phyloP scores from a whole-genome alignment of 331 rosid species.

The Quercus lobata region DNA sequence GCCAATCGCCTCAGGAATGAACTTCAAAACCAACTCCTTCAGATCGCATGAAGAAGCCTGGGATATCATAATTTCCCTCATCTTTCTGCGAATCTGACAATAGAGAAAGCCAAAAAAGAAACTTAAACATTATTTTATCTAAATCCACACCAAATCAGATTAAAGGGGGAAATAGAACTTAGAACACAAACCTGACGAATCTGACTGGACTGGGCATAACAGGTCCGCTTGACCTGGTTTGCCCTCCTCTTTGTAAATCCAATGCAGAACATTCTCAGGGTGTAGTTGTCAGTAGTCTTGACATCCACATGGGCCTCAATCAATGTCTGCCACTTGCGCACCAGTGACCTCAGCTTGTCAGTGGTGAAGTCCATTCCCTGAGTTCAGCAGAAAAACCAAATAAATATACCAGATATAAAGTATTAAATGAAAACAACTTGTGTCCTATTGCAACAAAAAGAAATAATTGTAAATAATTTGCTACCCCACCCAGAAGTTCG shows the following conservation, averaged over 20 bases:
- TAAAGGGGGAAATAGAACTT: background rate
- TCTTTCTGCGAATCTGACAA: conserved; percentile 81
- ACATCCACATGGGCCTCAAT: conserved; percentile 95
- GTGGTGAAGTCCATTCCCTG: conserved; percentile 90
- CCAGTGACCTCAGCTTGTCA: conserved; percentile 86
- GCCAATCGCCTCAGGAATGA: conserved; percentile 85
- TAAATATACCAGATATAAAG: background rate
- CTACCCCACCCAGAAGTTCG: conserved; percentile 31
- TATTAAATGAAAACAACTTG: background rate
- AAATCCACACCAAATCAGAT: background rate
- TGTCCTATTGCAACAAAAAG: too few species aligned
- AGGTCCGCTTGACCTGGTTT: conserved; percentile 87
- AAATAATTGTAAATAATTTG: background rate
- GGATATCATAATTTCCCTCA: conserved; percentile 78
- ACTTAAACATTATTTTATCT: background rate
- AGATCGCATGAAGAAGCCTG: conserved; percentile 85
- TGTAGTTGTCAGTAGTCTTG: conserved; percentile 78
- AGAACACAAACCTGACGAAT: conserved; percentile 54
- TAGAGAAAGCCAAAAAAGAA: background rate
- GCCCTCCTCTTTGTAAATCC: conserved; percentile 80
- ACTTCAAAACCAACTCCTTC: conserved; percentile 88
- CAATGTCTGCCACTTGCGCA: conserved; percentile 81
- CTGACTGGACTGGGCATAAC: conserved; percentile 92
- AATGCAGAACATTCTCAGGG: conserved; percentile 85
- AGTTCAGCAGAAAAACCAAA: background rate